These are phyloP conservation scores for Echites panduratus DNA, from an alignment of 257 asterid species.

Conservation along the genomic window DNA sequence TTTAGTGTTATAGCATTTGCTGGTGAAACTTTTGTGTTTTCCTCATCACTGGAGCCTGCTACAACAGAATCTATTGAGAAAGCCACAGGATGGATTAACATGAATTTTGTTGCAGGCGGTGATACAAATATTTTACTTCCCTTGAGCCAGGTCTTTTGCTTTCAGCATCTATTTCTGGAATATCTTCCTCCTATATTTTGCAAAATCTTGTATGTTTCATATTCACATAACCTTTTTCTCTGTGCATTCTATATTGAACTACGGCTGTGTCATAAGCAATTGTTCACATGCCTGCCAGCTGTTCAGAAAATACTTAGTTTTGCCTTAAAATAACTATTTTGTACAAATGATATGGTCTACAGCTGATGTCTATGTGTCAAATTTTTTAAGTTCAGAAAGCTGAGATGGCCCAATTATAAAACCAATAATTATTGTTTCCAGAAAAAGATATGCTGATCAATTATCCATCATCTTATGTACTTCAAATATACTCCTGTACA, in stretches of 20 bases:
- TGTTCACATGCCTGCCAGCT: not conserved
- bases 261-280: not conserved
- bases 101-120: constrained; percentile 38
- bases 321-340: not conserved
- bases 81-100: constrained; percentile 36
- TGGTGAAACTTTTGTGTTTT: constrained; percentile 27
- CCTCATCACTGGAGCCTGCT: constrained; percentile 36
- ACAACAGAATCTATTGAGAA: constrained; percentile 26
- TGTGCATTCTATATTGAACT: not conserved
- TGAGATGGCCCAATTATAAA: not conserved
- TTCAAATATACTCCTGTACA: not conserved
- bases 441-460: not conserved
- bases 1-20: constrained; percentile 37
- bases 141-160: constrained; percentile 28
- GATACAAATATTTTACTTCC: constrained; percentile 34
- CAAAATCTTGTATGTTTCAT: not conserved
- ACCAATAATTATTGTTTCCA: not conserved
- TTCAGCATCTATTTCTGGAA: constrained; percentile 4
- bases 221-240: not conserved
- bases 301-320: not conserved
- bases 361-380: not conserved
- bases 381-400: not conserved
- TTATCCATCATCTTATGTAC: not conserved
- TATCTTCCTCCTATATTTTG: not conserved
- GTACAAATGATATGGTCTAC: too few relatives aligned